A percentile compares a stretch with the other conserved stretches of the same genome.
Conservation (phyloP, 2,329 filamentous ascomycete genomes). For the Trichoderma sp. region DNA sequence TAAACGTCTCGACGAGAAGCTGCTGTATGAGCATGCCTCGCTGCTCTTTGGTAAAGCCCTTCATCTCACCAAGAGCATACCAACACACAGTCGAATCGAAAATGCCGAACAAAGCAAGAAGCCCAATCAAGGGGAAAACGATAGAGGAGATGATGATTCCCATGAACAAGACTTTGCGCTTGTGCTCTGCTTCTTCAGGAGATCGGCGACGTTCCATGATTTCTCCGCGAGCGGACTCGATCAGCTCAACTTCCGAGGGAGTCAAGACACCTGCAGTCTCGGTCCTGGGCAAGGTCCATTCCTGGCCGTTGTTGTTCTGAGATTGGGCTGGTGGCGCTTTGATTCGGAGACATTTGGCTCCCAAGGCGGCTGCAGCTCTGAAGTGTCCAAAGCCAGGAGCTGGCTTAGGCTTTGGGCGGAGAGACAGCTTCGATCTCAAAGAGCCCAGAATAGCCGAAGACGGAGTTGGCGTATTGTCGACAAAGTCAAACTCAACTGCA, state of each 20-base stretch:
- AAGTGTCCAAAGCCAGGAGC: slow-evolving; percentile 2
- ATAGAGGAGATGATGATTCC: slow-evolving; percentile 43
- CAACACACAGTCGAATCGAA: slow-evolving; percentile 51
- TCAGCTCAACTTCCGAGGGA: slow-evolving; percentile 32
- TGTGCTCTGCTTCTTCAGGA: slow-evolving; percentile 34
- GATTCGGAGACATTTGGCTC: slow-evolving; percentile 19
- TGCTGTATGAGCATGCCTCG: slow-evolving; percentile 39
- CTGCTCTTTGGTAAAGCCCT: slow-evolving; percentile 40
- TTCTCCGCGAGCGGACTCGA: slow-evolving; percentile 37
- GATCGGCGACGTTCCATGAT: slow-evolving; percentile 35
- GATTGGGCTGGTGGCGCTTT: slow-evolving; percentile 3
- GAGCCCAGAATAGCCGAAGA: slow-evolving; percentile 24
- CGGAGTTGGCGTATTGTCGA: slow-evolving; percentile 2
- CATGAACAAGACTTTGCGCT: slow-evolving; percentile 43
- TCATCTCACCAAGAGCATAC: slow-evolving; percentile 51
- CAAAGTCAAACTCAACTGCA: slow-evolving; percentile 1
- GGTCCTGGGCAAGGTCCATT: neutral
- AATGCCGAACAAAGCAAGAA: slow-evolving; percentile 47
- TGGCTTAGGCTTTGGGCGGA: neutral
- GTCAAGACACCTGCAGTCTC: slow-evolving; percentile 4
- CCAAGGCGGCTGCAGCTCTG: slow-evolving; percentile 15
- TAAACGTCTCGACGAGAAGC: slow-evolving; percentile 40
- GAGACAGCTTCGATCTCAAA: neutral
- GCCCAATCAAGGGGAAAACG: slow-evolving; percentile 50
- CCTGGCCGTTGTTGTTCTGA: neutral